Conservation (phyloP, 768 basidiomycete genomes). For the Kockovaella imperatae region DNA sequence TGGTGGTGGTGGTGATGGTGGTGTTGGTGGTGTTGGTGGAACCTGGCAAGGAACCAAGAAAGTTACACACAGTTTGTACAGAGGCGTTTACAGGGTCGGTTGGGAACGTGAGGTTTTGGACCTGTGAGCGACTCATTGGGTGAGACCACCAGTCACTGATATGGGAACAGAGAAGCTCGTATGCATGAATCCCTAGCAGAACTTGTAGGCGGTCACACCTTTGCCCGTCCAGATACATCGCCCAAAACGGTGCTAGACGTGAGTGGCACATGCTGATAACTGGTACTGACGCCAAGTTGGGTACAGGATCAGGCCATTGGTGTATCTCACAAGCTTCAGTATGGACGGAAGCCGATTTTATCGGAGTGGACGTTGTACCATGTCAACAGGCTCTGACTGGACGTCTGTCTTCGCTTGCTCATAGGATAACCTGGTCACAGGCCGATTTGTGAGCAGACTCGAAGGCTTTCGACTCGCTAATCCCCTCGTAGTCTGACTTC, state of each 20-base stretch:
- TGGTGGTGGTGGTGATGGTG: too few species aligned
- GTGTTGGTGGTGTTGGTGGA: too few species aligned
- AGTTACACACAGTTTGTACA: constrained; percentile 3
- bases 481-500: constrained; percentile 22
- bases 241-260: constrained; percentile 36
- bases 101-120: constrained; percentile 40
- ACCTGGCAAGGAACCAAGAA: too few species aligned
- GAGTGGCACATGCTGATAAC: constrained; percentile 3
- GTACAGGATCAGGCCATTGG: constrained; percentile 39
- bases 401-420: constrained; percentile 24
- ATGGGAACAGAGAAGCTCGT: constrained; percentile 24
- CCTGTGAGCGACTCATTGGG: constrained; percentile 18
- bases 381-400: too few species aligned
- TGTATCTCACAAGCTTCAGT: constrained; percentile 35
- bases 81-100: constrained; percentile 28
- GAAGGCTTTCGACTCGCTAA: neutral
- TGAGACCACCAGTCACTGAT: neutral
- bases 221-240: constrained; percentile 10
- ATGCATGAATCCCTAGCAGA: constrained; percentile 35
- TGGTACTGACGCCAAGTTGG: constrained; percentile 21
- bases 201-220: constrained; percentile 24
- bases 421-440: constrained; percentile 34
- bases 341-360: constrained; percentile 32
- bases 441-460: constrained; percentile 34
- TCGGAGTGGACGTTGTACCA: constrained; percentile 37